Evolutionary conservation across 2,329 filamentous ascomycete genomes (phyloP).

Genomic region (Aspergillus clavatus): DNA sequence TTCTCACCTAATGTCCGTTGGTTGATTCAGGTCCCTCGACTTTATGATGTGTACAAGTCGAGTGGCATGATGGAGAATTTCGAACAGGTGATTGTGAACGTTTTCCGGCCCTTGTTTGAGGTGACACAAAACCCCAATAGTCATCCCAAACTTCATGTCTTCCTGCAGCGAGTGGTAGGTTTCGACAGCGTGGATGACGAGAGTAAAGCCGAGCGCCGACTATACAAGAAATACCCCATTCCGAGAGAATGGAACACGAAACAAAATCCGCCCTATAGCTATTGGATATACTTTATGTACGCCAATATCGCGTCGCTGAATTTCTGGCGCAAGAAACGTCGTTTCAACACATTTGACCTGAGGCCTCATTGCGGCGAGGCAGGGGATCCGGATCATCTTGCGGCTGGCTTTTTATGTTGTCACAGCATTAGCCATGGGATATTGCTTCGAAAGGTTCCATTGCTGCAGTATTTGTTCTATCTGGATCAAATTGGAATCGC

Average conservation of each 20-base stretch:
- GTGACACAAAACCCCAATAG: slow-evolving; percentile 81
- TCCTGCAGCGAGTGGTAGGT: slow-evolving; percentile 89
- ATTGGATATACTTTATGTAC: slow-evolving; percentile 98
- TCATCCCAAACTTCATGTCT: slow-evolving; percentile 90
- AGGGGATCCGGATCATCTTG: slow-evolving; percentile 92
- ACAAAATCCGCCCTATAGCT: slow-evolving; percentile 96
- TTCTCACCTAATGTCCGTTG: slow-evolving; percentile 97
- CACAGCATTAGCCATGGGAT: slow-evolving; percentile 97
- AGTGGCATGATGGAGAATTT: slow-evolving; percentile 82
- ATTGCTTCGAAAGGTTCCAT: slow-evolving; percentile 83
- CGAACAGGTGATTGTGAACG: slow-evolving; percentile 82
- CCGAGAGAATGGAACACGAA: slow-evolving; percentile 84
- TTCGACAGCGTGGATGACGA: slow-evolving; percentile 98
- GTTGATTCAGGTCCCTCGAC: slow-evolving; percentile 89
- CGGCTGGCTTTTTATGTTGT: slow-evolving; percentile 83
- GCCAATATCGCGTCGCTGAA: slow-evolving; percentile 92
- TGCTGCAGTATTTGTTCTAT: slow-evolving; percentile 96
- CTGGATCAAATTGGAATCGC: slow-evolving; percentile 96
- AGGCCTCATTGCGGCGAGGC: slow-evolving; percentile 95
- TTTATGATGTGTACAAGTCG: slow-evolving; percentile 94
- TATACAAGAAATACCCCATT: slow-evolving; percentile 94
- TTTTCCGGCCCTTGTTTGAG: slow-evolving; percentile 92
- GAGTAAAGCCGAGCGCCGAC: slow-evolving; percentile 87
- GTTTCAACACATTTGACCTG: slow-evolving; percentile 92
- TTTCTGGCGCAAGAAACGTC: slow-evolving; percentile 79